Conservation (phyloP, 768 basidiomycete species). For the Antrodiella citrinella region DNA sequence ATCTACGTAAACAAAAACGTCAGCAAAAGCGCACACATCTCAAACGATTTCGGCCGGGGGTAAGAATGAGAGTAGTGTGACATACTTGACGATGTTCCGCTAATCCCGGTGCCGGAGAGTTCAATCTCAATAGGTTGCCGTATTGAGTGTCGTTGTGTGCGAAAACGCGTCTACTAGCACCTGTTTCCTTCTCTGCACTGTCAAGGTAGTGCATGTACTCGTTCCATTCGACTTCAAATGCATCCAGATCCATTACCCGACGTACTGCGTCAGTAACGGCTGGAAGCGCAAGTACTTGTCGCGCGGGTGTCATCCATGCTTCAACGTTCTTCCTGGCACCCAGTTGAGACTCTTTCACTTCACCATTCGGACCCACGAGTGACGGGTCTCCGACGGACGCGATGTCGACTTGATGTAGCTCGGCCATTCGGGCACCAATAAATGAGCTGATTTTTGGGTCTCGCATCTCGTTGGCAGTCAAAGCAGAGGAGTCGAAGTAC, state of each 20-base stretch:
- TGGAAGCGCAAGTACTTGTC: conserved; percentile 64
- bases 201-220: conserved; percentile 66
- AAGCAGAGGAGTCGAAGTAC: conserved; percentile 83
- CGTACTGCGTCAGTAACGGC: conserved; percentile 36
- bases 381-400: conserved; percentile 47
- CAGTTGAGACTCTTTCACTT: conserved; percentile 46
- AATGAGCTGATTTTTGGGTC: conserved; percentile 69
- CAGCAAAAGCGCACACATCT: conserved; percentile 5
- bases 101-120: conserved; percentile 40
- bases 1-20: conserved; percentile 42
- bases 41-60: conserved; percentile 2
- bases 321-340: conserved; percentile 59
- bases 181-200: conserved; percentile 46
- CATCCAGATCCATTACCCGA: conserved; percentile 53
- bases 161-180: conserved; percentile 63
- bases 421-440: conserved; percentile 93
- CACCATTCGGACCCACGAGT: conserved; percentile 25
- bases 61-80: conserved; percentile 6
- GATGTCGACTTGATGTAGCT: conserved; percentile 89
- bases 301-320: conserved; percentile 65
- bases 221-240: conserved; percentile 57
- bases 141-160: conserved; percentile 96
- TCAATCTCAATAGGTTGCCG: conserved; percentile 81
- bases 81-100: conserved; percentile 74
- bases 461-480: conserved; percentile 72